These are phyloP conservation scores for Chenopodium suecicum DNA, from an alignment of 148 eudicot species.

Conservation along the genomic window DNA sequence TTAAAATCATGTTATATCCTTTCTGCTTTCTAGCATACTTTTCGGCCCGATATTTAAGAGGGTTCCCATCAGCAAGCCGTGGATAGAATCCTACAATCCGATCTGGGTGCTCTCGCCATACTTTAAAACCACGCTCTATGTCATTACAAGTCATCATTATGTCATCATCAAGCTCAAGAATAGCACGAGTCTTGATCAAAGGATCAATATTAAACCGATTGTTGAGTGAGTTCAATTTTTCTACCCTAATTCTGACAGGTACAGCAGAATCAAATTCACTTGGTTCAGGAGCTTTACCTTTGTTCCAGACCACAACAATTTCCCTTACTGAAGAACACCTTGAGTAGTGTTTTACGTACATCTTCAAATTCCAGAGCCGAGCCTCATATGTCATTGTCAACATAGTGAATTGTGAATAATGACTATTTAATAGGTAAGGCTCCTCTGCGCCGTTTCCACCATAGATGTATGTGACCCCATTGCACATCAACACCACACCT, in stretches of 20 bases:
- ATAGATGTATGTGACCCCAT: slow-evolving; percentile 49
- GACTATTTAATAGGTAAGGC: slow-evolving; percentile 62
- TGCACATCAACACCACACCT: slow-evolving; percentile 60
- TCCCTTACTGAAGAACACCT: slow-evolving; percentile 92
- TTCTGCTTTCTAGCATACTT: slow-evolving; percentile 69
- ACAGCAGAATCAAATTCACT: slow-evolving; percentile 83
- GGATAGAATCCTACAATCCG: slow-evolving; percentile 93
- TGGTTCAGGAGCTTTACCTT: slow-evolving; percentile 62
- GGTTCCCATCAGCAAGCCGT: slow-evolving; percentile 51
- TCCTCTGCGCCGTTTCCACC: slow-evolving; percentile 86
- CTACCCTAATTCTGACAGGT: slow-evolving; percentile 76
- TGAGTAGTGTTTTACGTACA: slow-evolving; percentile 86
- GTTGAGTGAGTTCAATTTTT: slow-evolving; percentile 78
- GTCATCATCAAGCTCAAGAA: slow-evolving; percentile 94
- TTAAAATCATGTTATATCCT: slow-evolving; percentile 86
- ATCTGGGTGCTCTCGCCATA: slow-evolving; percentile 89
- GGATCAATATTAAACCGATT: slow-evolving; percentile 77
- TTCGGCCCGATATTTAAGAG: slow-evolving; percentile 67
- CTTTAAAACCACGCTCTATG: slow-evolving; percentile 81
- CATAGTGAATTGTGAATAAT: slow-evolving; percentile 84
- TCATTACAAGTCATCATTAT: slow-evolving; percentile 93
- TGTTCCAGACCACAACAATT: slow-evolving; percentile 93
- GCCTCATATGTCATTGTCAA: slow-evolving; percentile 94
- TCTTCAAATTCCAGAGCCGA: slow-evolving; percentile 85
- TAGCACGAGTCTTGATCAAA: slow-evolving; percentile 66